phyloP scores from a whole-genome alignment of 192 early-diverging fungal species.

The Linnemannia hyalina region DNA sequence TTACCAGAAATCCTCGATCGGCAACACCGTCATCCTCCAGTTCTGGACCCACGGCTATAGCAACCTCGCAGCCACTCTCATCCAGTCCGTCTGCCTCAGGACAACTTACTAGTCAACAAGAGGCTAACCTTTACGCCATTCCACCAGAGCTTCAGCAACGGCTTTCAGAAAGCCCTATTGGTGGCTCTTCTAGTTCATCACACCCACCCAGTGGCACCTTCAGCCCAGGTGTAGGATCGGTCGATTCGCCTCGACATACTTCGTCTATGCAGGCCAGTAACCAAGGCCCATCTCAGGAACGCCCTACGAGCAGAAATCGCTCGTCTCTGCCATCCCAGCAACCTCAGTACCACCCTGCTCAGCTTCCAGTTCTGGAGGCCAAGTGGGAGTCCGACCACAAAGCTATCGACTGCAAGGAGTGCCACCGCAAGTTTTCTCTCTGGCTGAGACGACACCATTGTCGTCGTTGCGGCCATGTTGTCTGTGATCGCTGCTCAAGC shows the following conservation, averaged over 20 bases:
- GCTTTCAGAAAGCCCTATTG: neutral
- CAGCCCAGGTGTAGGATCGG: neutral
- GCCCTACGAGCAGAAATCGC: neutral
- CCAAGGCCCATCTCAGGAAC: conserved; percentile 13
- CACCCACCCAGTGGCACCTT: neutral
- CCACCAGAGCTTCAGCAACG: neutral
- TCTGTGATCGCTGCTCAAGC: conserved; percentile 85
- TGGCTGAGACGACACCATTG: conserved; percentile 92
- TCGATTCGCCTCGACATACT: neutral
- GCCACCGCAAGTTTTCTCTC: conserved; percentile 77
- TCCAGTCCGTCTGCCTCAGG: neutral
- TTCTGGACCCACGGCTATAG: neutral
- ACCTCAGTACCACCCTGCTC: conserved; percentile 4
- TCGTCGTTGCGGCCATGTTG: conserved; percentile 88
- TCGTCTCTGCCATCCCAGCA: neutral
- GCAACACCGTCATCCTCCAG: conserved; percentile 29
- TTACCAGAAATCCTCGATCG: conserved; percentile 28
- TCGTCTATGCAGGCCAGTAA: neutral
- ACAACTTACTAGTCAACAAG: neutral
- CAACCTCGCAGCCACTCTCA: conserved; percentile 4
- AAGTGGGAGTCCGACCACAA: conserved; percentile 87
- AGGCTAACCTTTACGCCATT: neutral
- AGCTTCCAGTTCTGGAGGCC: conserved; percentile 45
- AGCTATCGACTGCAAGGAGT: conserved; percentile 76
- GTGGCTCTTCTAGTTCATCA: neutral